phyloP scores from a whole-genome alignment of 2,329 filamentous ascomycete genomes.

The Fusarium avenaceum region DNA sequence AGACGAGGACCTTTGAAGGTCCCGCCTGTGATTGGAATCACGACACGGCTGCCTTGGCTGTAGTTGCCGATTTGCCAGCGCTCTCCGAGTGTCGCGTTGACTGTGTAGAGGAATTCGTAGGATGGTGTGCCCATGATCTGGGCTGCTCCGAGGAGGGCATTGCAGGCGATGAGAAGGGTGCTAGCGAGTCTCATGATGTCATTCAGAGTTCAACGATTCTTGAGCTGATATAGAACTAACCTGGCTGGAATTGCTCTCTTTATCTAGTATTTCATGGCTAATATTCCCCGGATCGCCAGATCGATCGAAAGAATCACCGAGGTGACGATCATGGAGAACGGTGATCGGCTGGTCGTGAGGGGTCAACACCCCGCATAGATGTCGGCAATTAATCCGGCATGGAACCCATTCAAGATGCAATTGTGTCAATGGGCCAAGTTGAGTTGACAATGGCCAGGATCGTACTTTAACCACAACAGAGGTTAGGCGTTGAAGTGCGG shows the following conservation, averaged over 20 bases:
- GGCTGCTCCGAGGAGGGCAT: conserved; percentile 18
- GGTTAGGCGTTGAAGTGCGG: conserved; percentile 4
- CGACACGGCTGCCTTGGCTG: conserved; percentile 41
- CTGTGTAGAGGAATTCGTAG: conserved; percentile 44
- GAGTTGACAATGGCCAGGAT: not conserved
- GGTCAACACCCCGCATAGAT: conserved; percentile 27
- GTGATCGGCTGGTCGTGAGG: conserved; percentile 19
- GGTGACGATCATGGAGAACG: conserved; percentile 3
- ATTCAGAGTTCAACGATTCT: not conserved
- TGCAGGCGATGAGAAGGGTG: conserved; percentile 1
- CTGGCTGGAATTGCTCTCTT: fast-evolving
- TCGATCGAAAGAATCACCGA: conserved; percentile 2
- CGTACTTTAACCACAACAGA: not conserved
- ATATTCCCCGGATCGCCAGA: conserved; percentile 10
- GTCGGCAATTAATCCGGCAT: conserved; percentile 35
- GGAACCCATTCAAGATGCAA: not conserved
- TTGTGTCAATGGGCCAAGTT: not conserved
- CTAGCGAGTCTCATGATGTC: conserved; percentile 30
- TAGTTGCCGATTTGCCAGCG: conserved; percentile 45
- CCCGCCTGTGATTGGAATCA: conserved; percentile 54
- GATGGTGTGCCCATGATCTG: conserved; percentile 36
- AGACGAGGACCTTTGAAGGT: conserved; percentile 54
- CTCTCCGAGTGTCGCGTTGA: conserved; percentile 41
- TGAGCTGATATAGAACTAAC: not conserved
- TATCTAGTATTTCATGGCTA: not conserved